phyloP scores from a whole-genome alignment of 345 rosid species.

The Moringa oleifera region DNA sequence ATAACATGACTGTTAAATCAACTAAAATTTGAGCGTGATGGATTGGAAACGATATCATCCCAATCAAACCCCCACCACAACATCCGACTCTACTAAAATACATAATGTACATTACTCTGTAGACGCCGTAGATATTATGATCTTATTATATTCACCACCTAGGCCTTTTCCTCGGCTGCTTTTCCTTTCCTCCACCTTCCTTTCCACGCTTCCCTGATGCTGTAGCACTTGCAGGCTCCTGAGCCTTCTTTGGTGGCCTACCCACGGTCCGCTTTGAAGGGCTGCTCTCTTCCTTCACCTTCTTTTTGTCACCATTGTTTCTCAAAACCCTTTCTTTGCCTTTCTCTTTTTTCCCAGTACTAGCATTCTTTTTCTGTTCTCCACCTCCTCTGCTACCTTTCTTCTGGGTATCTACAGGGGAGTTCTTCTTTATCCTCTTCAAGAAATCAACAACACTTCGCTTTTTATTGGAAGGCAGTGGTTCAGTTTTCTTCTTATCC shows the following conservation, averaged over 20 bases:
- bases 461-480: slow-evolving; percentile 41
- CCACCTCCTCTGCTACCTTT: slow-evolving; percentile 21
- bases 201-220: slow-evolving; percentile 49
- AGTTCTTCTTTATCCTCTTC: slow-evolving; percentile 56
- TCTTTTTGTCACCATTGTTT: slow-evolving; percentile 29
- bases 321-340: slow-evolving; percentile 37
- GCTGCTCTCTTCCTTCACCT: slow-evolving; percentile 32
- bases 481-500: slow-evolving; percentile 33
- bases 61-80: too few species aligned
- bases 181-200: slow-evolving; percentile 31
- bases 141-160: slow-evolving; percentile 23
- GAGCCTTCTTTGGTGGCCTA: slow-evolving; percentile 45
- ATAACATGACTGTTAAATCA: too few species aligned
- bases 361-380: slow-evolving; percentile 25
- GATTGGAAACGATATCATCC: too few species aligned
- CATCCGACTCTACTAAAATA: too few species aligned
- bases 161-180: slow-evolving; percentile 41
- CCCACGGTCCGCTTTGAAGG: slow-evolving; percentile 35
- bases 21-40: too few species aligned
- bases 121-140: too few species aligned
- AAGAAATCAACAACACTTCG: slow-evolving; percentile 65
- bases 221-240: slow-evolving; percentile 13
- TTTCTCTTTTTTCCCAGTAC: slow-evolving; percentile 27
- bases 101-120: too few species aligned
- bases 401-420: slow-evolving; percentile 31